Evolutionary conservation across 2,329 filamentous ascomycete genomes (phyloP).

Genomic region (Colletotrichum sp.): DNA sequence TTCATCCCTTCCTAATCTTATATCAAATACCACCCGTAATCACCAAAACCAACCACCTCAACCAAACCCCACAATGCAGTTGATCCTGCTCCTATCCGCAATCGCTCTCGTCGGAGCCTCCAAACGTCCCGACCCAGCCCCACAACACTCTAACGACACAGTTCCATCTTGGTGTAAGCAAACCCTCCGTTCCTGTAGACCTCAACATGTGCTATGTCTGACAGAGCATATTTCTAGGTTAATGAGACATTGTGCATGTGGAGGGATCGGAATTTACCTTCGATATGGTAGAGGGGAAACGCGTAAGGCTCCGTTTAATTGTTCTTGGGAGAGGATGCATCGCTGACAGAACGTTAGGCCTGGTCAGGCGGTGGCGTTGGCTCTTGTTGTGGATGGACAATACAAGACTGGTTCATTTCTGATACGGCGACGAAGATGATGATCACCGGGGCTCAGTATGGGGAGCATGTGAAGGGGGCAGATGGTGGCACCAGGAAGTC

Average conservation of each 20-base stretch:
- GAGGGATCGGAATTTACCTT: too few species aligned
- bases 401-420: accelerated
- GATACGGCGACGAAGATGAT: neutral
- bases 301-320: too few species aligned
- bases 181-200: accelerated
- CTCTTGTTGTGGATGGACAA: neutral
- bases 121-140: neutral
- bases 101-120: neutral
- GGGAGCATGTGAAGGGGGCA: accelerated
- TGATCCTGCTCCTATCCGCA: neutral
- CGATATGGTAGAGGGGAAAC: too few species aligned
- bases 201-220: accelerated
- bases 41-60: accelerated
- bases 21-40: neutral
- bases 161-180: neutral
- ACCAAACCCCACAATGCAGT: neutral
- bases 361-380: neutral
- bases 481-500: neutral
- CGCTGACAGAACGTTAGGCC: accelerated
- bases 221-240: neutral
- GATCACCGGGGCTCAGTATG: accelerated
- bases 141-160: neutral
- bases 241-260: too few species aligned
- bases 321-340: accelerated
- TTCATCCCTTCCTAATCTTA: accelerated